Conservation (phyloP, 495 filamentous ascomycete genomes). For the Xylaria grammica region DNA sequence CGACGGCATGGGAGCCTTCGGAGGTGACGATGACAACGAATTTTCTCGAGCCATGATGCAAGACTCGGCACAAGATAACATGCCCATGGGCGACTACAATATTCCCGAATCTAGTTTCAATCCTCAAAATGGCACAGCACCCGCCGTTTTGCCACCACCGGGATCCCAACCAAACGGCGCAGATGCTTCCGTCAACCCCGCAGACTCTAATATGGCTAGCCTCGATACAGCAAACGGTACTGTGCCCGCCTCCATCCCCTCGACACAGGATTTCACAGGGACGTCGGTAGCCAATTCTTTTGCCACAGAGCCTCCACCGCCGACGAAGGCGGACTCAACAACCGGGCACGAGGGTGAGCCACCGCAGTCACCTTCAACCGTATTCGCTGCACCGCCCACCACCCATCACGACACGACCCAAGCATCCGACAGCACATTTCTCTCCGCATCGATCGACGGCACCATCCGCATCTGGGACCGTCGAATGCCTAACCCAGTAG, state of each 20-base stretch:
- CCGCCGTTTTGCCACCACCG: slow-evolving; percentile 25
- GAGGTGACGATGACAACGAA: slow-evolving; percentile 83
- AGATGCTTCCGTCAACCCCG: slow-evolving; percentile 2
- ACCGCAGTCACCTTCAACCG: slow-evolving; percentile 37
- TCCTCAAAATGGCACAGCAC: slow-evolving; percentile 25
- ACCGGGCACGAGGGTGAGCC: slow-evolving; percentile 12
- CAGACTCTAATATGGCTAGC: background rate
- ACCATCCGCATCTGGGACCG: slow-evolving; percentile 91
- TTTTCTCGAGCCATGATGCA: slow-evolving; percentile 81
- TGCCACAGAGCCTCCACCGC: slow-evolving; percentile 3
- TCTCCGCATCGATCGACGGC: slow-evolving; percentile 87
- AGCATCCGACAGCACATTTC: slow-evolving; percentile 73
- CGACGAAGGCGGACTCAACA: slow-evolving; percentile 7
- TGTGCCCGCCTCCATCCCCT: slow-evolving; percentile 20
- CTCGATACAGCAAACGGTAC: background rate
- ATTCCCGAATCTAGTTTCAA: slow-evolving; percentile 33
- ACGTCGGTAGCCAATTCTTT: slow-evolving; percentile 22
- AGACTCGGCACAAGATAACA: slow-evolving; percentile 45
- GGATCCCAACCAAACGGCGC: slow-evolving; percentile 5
- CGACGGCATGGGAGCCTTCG: slow-evolving; percentile 67
- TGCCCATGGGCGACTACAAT: slow-evolving; percentile 41
- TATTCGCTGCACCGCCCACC: slow-evolving; percentile 36
- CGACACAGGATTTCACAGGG: slow-evolving; percentile 25
- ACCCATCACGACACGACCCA: slow-evolving; percentile 46
- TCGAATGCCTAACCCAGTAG: slow-evolving; percentile 74